Percentiles rank a stretch among this genome's conserved stretches.
Conservation (phyloP, 106 monocot species). For the Platanthera guangdongensis region DNA sequence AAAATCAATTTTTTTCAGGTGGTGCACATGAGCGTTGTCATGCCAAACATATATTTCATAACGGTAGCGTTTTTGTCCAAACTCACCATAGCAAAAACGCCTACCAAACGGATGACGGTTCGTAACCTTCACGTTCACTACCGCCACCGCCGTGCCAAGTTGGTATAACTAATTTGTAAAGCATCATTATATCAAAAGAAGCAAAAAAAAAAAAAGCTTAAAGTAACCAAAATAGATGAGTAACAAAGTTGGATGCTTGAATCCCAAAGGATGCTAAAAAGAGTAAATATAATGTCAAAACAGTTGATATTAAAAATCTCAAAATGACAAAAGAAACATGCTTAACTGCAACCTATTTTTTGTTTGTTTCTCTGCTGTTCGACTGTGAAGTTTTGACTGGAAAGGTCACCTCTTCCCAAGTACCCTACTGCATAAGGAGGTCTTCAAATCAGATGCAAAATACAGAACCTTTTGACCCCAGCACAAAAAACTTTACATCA, state of each 20-base stretch:
- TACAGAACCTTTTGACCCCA: neutral
- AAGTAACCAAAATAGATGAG: neutral
- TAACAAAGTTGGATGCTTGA: neutral
- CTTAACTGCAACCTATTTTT: too few species aligned
- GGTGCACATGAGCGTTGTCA: too few species aligned
- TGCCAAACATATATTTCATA: too few species aligned
- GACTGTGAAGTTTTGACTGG: neutral
- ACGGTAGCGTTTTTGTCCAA: too few species aligned
- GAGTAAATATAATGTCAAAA: neutral
- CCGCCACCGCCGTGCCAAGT: neutral
- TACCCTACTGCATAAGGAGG: neutral
- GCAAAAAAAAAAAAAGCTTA: neutral
- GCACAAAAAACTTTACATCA: neutral
- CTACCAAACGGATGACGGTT: too few species aligned
- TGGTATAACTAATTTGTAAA: neutral
- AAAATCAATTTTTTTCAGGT: too few species aligned
- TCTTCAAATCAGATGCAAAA: neutral
- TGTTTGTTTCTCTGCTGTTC: neutral
- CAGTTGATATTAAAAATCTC: neutral
- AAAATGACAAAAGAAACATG: neutral
- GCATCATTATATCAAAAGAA: neutral
- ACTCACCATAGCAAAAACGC: too few species aligned
- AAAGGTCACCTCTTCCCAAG: neutral
- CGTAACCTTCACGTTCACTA: too few species aligned
- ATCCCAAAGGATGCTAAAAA: neutral